phyloP scores from a whole-genome alignment of 768 basidiomycete species.

The Naematelia aurantialba region DNA sequence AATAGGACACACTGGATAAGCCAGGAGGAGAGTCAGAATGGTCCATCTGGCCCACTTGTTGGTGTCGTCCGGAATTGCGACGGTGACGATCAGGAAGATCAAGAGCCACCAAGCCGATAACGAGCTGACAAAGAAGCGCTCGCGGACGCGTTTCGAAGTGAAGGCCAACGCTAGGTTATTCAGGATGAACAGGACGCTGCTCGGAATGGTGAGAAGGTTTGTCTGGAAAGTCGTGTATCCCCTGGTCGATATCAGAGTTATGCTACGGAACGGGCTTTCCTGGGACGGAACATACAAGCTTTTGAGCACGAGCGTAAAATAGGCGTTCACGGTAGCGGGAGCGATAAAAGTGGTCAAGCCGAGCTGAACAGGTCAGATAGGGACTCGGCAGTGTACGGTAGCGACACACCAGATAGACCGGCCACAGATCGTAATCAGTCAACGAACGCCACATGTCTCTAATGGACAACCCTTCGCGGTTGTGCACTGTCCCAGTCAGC shows the following conservation, averaged over 20 bases:
- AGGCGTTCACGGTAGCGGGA: slow-evolving; percentile 60
- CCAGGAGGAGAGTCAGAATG: slow-evolving; percentile 52
- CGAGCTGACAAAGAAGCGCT: slow-evolving; percentile 58
- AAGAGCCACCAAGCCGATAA: slow-evolving; percentile 63
- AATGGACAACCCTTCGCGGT: slow-evolving; percentile 61
- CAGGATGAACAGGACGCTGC: slow-evolving; percentile 56
- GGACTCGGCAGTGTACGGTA: background rate
- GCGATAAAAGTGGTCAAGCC: slow-evolving; percentile 54
- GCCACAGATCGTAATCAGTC: slow-evolving; percentile 65
- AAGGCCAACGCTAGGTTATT: slow-evolving; percentile 56
- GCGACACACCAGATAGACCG: slow-evolving; percentile 55
- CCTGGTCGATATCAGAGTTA: background rate
- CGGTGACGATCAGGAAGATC: slow-evolving; percentile 60
- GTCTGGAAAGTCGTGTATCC: slow-evolving; percentile 64
- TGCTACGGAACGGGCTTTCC: background rate
- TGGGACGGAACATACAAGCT: slow-evolving; percentile 50
- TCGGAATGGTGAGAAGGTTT: slow-evolving; percentile 64
- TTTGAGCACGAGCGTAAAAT: slow-evolving; percentile 63
- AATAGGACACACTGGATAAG: slow-evolving; percentile 54
- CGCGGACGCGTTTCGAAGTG: slow-evolving; percentile 60
- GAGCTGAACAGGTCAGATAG: slow-evolving; percentile 11
- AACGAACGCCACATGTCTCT: slow-evolving; percentile 58
- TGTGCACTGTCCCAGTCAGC: slow-evolving; percentile 55
- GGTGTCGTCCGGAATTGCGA: slow-evolving; percentile 52
- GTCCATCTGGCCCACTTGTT: slow-evolving; percentile 28